phyloP scores from a whole-genome alignment of 1,139 yeast species.

The Hyphopichia fennica region DNA sequence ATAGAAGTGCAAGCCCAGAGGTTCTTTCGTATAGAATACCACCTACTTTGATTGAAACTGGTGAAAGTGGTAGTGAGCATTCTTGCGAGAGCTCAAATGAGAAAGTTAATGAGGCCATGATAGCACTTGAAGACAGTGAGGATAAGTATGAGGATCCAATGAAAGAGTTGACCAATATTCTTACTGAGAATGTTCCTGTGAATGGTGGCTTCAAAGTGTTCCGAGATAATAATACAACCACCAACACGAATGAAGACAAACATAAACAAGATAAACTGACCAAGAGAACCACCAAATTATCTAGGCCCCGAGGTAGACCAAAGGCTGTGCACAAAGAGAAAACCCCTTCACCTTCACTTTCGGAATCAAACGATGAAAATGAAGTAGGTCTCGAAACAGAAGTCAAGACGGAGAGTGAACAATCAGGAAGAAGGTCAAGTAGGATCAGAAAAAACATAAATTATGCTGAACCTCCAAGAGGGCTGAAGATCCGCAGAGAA shows the following conservation, averaged over 20 bases:
- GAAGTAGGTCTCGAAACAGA: neutral
- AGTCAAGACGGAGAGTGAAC: neutral
- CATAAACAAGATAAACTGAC: neutral
- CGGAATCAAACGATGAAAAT: neutral
- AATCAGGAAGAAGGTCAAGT: constrained; percentile 7
- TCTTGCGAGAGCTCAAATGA: neutral
- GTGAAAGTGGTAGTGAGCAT: neutral
- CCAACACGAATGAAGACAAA: neutral
- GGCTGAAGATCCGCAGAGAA: constrained; percentile 71
- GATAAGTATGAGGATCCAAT: neutral
- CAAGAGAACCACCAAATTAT: neutral
- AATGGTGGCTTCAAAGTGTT: neutral
- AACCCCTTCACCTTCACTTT: no score
- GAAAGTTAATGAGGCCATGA: constrained; percentile 1
- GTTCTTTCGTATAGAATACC: neutral
- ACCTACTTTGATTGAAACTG: neutral
- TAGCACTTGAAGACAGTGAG: neutral
- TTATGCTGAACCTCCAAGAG: constrained; percentile 67
- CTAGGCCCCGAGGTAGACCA: neutral
- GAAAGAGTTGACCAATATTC: neutral
- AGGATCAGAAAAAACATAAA: constrained; percentile 45
- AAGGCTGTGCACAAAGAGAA: no score
- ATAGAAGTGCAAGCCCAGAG: neutral
- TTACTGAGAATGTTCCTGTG: neutral
- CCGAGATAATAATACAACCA: neutral